phyloP scores from a whole-genome alignment of 768 basidiomycete genomes.

The Lactarius vividus region DNA sequence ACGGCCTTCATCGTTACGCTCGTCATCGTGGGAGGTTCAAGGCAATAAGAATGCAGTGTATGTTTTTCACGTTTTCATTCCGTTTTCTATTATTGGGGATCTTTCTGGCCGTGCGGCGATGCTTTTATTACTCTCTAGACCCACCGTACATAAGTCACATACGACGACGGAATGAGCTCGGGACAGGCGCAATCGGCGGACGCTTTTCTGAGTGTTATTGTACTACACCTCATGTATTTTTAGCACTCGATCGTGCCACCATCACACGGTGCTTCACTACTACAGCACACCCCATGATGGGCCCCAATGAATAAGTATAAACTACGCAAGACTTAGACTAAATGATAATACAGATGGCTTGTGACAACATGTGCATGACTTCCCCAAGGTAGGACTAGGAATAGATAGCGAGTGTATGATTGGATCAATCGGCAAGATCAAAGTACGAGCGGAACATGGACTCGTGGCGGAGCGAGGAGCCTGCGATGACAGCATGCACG shows the following conservation, averaged over 20 bases:
- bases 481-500: conserved; percentile 79
- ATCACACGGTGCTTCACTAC: not conserved
- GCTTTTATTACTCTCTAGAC: not conserved
- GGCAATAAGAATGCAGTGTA: not conserved
- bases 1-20: conserved; percentile 52
- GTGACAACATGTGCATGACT: not conserved
- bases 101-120: not conserved
- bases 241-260: not conserved
- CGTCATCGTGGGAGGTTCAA: conserved; percentile 34
- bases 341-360: conserved; percentile 31
- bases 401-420: conserved; percentile 3
- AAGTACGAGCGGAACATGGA: conserved; percentile 92
- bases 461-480: conserved; percentile 71
- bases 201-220: not conserved
- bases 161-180: not conserved
- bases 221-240: conserved; percentile 4
- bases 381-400: not conserved
- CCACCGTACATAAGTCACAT: not conserved
- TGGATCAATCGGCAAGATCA: conserved; percentile 51
- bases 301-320: conserved; percentile 15
- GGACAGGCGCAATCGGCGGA: conserved; percentile 17
- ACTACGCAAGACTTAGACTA: conserved; percentile 15
- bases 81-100: not conserved
- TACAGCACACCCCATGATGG: not conserved
- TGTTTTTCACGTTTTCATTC: not conserved